phyloP scores from a whole-genome alignment of 345 rosid species.

The Arabidopsis arenosa region DNA sequence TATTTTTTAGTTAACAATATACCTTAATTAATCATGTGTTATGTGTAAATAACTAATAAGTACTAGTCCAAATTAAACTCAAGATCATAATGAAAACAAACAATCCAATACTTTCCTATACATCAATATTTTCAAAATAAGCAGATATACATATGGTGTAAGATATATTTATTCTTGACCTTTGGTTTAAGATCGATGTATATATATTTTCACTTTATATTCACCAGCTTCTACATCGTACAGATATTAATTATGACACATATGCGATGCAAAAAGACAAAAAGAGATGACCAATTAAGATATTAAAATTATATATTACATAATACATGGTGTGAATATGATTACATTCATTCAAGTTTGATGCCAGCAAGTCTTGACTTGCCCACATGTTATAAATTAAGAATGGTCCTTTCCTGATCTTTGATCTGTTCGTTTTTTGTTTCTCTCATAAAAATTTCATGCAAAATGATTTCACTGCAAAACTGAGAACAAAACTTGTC shows the following conservation, averaged over 20 bases:
- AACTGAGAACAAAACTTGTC: slow-evolving; percentile 33
- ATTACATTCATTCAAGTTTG: slow-evolving; percentile 34
- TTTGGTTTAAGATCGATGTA: background rate
- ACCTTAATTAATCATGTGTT: slow-evolving; percentile 9
- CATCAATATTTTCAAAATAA: background rate
- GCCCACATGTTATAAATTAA: slow-evolving; percentile 38
- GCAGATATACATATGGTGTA: background rate
- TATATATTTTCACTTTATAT: background rate
- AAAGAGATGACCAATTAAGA: slow-evolving; percentile 27
- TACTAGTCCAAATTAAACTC: slow-evolving; percentile 16
- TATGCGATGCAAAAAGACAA: slow-evolving; percentile 26
- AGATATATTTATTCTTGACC: no score
- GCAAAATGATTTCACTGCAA: slow-evolving; percentile 32
- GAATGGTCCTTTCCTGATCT: slow-evolving; percentile 36
- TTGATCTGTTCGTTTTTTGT: slow-evolving; percentile 16
- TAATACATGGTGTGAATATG: slow-evolving; percentile 32
- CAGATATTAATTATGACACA: slow-evolving; percentile 15
- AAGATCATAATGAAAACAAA: background rate
- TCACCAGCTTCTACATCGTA: slow-evolving; percentile 28
- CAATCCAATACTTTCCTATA: background rate
- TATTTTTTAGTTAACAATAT: background rate
- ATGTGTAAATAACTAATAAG: no score
- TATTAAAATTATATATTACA: slow-evolving; percentile 7
- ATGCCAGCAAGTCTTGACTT: slow-evolving; percentile 37
- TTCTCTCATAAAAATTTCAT: background rate